Evolutionary conservation across 75 land plant genomes (phyloP), one percentile per base, ranked within the genome.

Genomic region (Isoetes taiwanensis): DNA sequence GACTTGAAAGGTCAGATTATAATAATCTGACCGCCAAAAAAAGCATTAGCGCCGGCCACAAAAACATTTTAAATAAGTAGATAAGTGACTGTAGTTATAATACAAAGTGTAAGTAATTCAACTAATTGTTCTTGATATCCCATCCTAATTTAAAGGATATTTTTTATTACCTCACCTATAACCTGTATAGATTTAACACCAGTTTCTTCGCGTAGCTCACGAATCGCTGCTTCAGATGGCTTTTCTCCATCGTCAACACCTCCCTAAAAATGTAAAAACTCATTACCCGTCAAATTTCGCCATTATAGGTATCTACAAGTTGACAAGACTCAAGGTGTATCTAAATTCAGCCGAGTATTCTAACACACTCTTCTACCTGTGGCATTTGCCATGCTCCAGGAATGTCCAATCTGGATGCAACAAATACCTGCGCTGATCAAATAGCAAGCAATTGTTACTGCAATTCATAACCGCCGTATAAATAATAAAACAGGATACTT

Each of bases 371-470:
- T 37, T n/a, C 4, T 56, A 91, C 97, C 95, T 91, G 95, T 0
- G 84, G 93, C 93, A 86, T 86, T 66, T 86, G 93, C 93, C 93
- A 86, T 23, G 81, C 78, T 34, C 81, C 93, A 14, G 93, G 88
- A 71, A 83, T 68, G 67, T 86, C 86, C 64, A 86, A 56, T 52
- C 93, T 78, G 1, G 81, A 72, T 41, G 81, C 93, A 28, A 86
- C 80, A 68, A 83, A 86, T 16, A 83, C 78, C 98, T 91, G 65
- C 29, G 63, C 24, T 5, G 50, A 4, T 24, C 50, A 43, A 23
- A 34, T 4, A 57, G 30, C 32, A 30, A 30, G 35, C 0, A 38
- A 10, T 5, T 19, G 24, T 5, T 19, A 43, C 17, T 43, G 50
- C 3, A 43, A 43, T 5, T 4, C 50, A 2, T 17, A 56, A 28